phyloP scores from a whole-genome alignment of 1,284 basidiomycete species.

The Cutaneotrichosporon mucoides region DNA sequence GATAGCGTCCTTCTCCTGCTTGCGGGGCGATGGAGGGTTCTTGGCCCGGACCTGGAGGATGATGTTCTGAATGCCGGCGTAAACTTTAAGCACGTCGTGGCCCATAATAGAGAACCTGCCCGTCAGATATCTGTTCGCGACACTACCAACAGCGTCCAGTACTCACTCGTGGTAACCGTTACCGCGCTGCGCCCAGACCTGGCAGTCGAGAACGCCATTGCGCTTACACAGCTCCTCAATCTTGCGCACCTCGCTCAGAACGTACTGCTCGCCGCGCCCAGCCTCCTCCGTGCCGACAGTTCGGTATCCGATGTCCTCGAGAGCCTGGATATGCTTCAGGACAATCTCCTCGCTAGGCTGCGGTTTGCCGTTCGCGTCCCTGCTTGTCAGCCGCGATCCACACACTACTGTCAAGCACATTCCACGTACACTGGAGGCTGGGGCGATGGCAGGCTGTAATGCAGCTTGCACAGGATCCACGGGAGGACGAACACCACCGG shows the following conservation, averaged over 20 bases:
- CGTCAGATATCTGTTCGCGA: background rate
- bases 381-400: conserved; percentile 6
- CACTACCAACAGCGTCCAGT: too few species aligned
- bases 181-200: conserved; percentile 80
- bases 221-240: conserved; percentile 62
- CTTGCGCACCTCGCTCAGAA: conserved; percentile 62
- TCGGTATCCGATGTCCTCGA: conserved; percentile 80
- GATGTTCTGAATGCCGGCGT: conserved; percentile 81
- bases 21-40: conserved; percentile 53
- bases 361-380: conserved; percentile 28
- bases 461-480: conserved; percentile 28
- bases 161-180: conserved; percentile 76
- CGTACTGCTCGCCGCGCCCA: conserved; percentile 77
- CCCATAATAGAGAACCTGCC: conserved; percentile 77
- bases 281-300: conserved; percentile 90
- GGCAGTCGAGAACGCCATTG: conserved; percentile 66
- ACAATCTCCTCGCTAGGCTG: conserved; percentile 42
- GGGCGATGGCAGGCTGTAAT: conserved; percentile 37
- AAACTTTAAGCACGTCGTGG: conserved; percentile 83
- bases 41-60: conserved; percentile 71
- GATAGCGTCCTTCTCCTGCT: conserved; percentile 76
- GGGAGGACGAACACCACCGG: conserved; percentile 32
- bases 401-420: too few species aligned
- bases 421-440: conserved; percentile 19
- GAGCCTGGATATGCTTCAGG: conserved; percentile 38